Conservation (phyloP, 1,284 basidiomycete species). For the Rhodotorula glutinis region DNA sequence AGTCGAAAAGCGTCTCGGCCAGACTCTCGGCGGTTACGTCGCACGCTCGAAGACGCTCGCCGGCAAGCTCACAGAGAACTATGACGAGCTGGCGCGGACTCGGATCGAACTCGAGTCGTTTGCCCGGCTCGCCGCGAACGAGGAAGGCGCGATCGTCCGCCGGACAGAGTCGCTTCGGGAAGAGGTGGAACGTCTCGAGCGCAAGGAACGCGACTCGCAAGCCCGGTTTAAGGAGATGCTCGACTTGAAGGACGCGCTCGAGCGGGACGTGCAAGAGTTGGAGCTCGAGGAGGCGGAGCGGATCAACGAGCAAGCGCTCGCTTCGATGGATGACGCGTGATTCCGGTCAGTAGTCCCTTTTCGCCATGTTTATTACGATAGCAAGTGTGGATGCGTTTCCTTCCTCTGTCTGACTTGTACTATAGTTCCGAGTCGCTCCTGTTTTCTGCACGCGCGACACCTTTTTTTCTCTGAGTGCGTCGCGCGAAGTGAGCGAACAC, state of each 20-base stretch:
- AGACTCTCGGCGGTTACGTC: slow-evolving; percentile 87
- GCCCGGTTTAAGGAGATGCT: slow-evolving; percentile 75
- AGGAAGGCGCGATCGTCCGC: slow-evolving; percentile 68
- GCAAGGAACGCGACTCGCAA: slow-evolving; percentile 71
- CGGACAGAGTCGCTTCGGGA: slow-evolving; percentile 71
- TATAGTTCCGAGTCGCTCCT: too few species aligned
- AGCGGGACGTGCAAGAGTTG: slow-evolving; percentile 54
- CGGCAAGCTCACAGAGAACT: slow-evolving; percentile 64
- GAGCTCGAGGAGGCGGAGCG: slow-evolving; percentile 65
- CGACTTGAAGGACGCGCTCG: slow-evolving; percentile 65
- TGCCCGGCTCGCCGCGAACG: slow-evolving; percentile 64
- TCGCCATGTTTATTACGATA: too few species aligned
- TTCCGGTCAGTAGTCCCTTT: too few species aligned
- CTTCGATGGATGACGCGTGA: slow-evolving; percentile 25
- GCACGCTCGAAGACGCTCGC: slow-evolving; percentile 67
- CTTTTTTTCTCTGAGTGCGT: too few species aligned
- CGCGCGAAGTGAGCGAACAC: too few species aligned
- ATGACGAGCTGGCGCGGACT: slow-evolving; percentile 64
- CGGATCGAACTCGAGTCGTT: slow-evolving; percentile 76
- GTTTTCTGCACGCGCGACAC: too few species aligned
- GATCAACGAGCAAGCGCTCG: slow-evolving; percentile 54
- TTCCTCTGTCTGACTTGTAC: too few species aligned
- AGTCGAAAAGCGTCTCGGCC: slow-evolving; percentile 83
- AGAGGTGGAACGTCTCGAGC: slow-evolving; percentile 75
- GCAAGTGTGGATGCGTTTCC: too few species aligned